Evolutionary conservation across 768 basidiomycete genomes (phyloP).

Genomic region (Russula brevipes): DNA sequence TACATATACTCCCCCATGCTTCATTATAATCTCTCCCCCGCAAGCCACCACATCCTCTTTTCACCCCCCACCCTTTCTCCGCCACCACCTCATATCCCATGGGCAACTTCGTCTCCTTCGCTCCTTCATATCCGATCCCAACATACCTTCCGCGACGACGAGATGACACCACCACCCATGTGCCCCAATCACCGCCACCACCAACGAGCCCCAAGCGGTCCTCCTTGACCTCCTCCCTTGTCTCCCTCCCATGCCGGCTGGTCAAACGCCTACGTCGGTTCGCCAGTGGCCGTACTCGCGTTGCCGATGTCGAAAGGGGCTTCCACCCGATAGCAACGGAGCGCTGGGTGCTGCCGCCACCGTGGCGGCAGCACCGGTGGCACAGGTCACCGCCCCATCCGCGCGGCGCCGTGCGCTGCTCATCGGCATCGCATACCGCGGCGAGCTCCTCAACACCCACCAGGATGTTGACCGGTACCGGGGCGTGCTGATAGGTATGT

Average conservation of each 20-base stretch:
- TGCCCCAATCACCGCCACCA: neutral
- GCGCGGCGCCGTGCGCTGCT: constrained; percentile 20
- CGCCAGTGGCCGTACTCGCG: neutral
- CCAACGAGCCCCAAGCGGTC: neutral
- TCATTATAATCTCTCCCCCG: neutral
- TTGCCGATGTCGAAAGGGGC: constrained; percentile 2
- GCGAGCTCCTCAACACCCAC: constrained; percentile 23
- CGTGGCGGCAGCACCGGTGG: neutral
- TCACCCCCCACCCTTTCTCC: neutral
- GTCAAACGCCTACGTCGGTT: neutral
- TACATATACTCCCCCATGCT: constrained; percentile 4
- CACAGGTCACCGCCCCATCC: neutral
- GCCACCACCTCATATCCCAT: neutral
- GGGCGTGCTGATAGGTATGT: constrained; percentile 14
- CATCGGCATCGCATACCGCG: constrained; percentile 23
- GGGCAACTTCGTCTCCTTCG: constrained; percentile 13
- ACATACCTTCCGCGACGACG: neutral
- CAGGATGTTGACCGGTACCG: constrained; percentile 21
- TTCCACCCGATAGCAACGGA: neutral
- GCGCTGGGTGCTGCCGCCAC: neutral
- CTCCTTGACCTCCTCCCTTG: constrained; percentile 4
- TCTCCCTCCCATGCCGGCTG: neutral
- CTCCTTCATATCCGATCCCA: neutral
- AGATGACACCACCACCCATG: neutral
- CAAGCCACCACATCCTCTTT: neutral